Conservation (phyloP, 2,329 filamentous ascomycete species). For the Sclerotinia subarctica region DNA sequence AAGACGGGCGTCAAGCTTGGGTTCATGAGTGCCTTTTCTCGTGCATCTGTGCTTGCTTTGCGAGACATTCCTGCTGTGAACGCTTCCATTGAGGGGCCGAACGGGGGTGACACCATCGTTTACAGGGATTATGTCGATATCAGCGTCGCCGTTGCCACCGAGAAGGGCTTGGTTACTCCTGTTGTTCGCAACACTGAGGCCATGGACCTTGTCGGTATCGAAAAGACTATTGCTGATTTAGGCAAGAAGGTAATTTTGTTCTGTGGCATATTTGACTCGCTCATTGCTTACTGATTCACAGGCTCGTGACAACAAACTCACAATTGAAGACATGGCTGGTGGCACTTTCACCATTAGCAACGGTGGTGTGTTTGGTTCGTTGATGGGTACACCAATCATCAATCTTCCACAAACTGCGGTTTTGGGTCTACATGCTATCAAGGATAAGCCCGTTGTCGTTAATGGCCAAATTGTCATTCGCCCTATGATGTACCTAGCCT, state of each 20-base stretch:
- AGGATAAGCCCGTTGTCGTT: constrained; percentile 84
- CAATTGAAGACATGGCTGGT: constrained; percentile 98
- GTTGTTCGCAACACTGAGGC: constrained; percentile 91
- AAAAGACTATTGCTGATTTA: constrained; percentile 86
- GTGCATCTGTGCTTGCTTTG: constrained; percentile 87
- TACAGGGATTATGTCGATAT: constrained; percentile 98
- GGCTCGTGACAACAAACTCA: constrained; percentile 94
- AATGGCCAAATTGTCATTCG: constrained; percentile 94
- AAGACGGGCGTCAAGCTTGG: constrained; percentile 96
- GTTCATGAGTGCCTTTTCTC: constrained; percentile 99
- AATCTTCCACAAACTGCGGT: constrained; percentile 93
- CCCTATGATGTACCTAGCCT: constrained; percentile 99
- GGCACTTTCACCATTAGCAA: constrained; percentile 98
- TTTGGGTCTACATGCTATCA: constrained; percentile 91
- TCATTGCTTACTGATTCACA: constrained; percentile 39
- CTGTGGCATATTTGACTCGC: not conserved
- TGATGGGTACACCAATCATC: constrained; percentile 98
- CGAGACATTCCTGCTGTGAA: constrained; percentile 93
- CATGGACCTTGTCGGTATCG: constrained; percentile 84
- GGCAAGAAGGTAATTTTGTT: constrained; percentile 76
- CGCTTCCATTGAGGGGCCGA: constrained; percentile 92
- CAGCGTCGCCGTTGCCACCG: constrained; percentile 92
- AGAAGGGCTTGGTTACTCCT: constrained; percentile 95
- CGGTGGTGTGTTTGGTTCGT: constrained; percentile 91
- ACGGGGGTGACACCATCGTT: constrained; percentile 94